Conservation (phyloP, 192 early-diverging fungal species). For the Backusella parvicylindrica region DNA sequence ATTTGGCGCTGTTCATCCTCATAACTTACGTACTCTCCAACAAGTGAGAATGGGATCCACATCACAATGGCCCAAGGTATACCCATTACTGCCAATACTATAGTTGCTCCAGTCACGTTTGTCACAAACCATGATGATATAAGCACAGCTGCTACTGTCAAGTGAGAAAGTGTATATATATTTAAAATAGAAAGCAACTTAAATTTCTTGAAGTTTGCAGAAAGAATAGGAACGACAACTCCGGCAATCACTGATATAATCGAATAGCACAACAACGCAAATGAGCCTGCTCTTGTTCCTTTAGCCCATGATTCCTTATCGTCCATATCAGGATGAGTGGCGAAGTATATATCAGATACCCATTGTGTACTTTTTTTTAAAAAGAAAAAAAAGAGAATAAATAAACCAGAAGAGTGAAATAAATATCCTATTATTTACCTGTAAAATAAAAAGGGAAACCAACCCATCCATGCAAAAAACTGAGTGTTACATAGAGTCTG, state of each 20-base stretch:
- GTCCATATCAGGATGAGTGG: conserved; percentile 16
- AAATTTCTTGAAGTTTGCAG: conserved; percentile 31
- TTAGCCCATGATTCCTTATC: conserved; percentile 30
- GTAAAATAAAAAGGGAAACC: conserved; percentile 97
- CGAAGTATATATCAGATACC: conserved; percentile 55
- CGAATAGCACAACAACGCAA: conserved; percentile 79
- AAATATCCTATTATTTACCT: conserved; percentile 41
- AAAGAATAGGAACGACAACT: conserved; percentile 51
- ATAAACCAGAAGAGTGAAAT: background rate
- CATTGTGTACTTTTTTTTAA: conserved; percentile 50
- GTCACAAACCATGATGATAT: conserved; percentile 62
- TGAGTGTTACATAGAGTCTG: conserved; percentile 83
- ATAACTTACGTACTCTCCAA: conserved; percentile 71
- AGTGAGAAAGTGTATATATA: conserved; percentile 72
- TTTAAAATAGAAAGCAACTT: conserved; percentile 39
- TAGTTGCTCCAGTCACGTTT: conserved; percentile 54
- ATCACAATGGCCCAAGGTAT: conserved; percentile 85
- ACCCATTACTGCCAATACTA: conserved; percentile 71
- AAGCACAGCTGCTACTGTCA: conserved; percentile 66
- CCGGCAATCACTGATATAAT: conserved; percentile 67
- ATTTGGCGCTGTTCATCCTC: conserved; percentile 36
- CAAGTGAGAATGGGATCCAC: conserved; percentile 93
- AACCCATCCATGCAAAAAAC: conserved; percentile 94
- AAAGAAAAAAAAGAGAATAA: background rate
- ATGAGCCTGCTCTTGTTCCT: conserved; percentile 78